Conservation (phyloP, 345 rosid genomes). For the Eucalyptus brandiana region DNA sequence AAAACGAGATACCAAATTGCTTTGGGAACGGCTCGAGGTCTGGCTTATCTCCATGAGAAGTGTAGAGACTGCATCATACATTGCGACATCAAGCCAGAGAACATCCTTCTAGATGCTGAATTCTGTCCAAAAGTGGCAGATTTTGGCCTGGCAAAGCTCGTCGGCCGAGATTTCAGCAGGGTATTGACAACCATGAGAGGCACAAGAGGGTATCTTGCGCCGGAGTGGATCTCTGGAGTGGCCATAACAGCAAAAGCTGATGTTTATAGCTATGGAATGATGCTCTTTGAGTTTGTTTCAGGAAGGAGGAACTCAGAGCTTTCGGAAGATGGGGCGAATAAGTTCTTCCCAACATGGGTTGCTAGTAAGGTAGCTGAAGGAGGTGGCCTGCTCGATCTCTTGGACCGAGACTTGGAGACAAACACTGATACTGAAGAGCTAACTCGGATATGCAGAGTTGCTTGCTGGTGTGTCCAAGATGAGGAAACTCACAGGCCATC, state of each 20-base stretch:
- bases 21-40: slow-evolving; percentile 69
- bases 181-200: slow-evolving; percentile 81
- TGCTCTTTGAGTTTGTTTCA: slow-evolving; percentile 69
- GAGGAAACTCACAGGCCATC: slow-evolving; percentile 61
- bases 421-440: slow-evolving; percentile 48
- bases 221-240: slow-evolving; percentile 86
- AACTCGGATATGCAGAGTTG: slow-evolving; percentile 41
- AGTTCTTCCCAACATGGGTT: slow-evolving; percentile 53
- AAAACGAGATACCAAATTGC: slow-evolving; percentile 49
- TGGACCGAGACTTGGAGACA: slow-evolving; percentile 37
- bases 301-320: slow-evolving; percentile 69
- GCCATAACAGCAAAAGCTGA: slow-evolving; percentile 77
- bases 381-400: slow-evolving; percentile 24
- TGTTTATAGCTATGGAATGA: slow-evolving; percentile 89
- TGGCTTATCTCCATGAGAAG: slow-evolving; percentile 68
- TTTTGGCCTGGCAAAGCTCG: slow-evolving; percentile 78
- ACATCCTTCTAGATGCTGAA: slow-evolving; percentile 62
- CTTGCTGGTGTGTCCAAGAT: slow-evolving; percentile 88
- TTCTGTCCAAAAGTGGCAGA: slow-evolving; percentile 81
- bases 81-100: slow-evolving; percentile 81
- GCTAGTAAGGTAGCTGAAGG: slow-evolving; percentile 31
- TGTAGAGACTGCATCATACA: slow-evolving; percentile 87
- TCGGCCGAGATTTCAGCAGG: slow-evolving; percentile 75
- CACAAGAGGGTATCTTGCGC: slow-evolving; percentile 83
- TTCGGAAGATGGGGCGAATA: slow-evolving; percentile 27